These are phyloP conservation scores for Candida koratica DNA, from an alignment of 805 yeast genomes.

Conservation along the genomic window DNA sequence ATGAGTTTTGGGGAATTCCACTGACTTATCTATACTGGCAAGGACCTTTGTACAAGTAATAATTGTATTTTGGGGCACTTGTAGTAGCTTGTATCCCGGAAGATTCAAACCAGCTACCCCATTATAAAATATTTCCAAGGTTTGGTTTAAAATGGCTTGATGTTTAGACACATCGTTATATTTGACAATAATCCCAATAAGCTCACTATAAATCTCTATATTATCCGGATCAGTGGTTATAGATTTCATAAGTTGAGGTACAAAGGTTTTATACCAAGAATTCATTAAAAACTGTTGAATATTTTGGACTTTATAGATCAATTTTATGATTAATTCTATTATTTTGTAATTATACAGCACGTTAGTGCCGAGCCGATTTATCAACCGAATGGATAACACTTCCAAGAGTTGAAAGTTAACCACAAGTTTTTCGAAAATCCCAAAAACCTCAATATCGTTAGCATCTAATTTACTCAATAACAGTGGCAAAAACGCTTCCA, in stretches of 20 bases:
- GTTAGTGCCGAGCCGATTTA: slow-evolving; percentile 31
- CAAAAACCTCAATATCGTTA: slow-evolving; percentile 19
- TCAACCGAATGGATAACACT: slow-evolving; percentile 39
- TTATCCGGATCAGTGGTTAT: slow-evolving; percentile 10
- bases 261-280: slow-evolving; percentile 41
- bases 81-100: slow-evolving; percentile 18
- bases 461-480: slow-evolving; percentile 18
- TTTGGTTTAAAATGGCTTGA: slow-evolving; percentile 40
- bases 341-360: slow-evolving; percentile 13
- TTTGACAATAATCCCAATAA: slow-evolving; percentile 39
- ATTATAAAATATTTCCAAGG: slow-evolving; percentile 33
- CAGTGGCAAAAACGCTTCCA: slow-evolving; percentile 28
- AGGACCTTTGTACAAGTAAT: slow-evolving; percentile 44
- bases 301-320: slow-evolving; percentile 27
- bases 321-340: slow-evolving; percentile 22
- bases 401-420: slow-evolving; percentile 43
- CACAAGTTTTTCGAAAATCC: slow-evolving; percentile 16
- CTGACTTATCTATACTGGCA: slow-evolving; percentile 49
- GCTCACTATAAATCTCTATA: slow-evolving; percentile 38
- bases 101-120: slow-evolving; percentile 12
- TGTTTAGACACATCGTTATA: slow-evolving; percentile 42
- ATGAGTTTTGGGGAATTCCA: slow-evolving; percentile 5
- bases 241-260: slow-evolving; percentile 17
- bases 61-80: slow-evolving; percentile 30
- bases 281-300: slow-evolving; percentile 35